Conservation (phyloP, 164 flowering plant species). For the Nelumbo lutea region DNA sequence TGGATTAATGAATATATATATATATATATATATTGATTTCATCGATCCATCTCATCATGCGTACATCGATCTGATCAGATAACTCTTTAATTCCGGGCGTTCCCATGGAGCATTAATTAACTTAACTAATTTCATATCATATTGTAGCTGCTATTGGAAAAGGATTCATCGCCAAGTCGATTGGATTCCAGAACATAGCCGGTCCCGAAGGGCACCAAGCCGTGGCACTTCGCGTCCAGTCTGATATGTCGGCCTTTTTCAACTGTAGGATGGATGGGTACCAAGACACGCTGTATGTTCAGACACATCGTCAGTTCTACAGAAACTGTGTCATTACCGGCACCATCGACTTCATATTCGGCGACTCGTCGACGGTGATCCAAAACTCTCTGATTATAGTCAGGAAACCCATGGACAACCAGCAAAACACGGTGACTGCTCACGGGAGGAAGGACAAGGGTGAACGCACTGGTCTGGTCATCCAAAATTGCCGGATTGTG, state of each 20-base stretch:
- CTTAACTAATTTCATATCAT: background rate
- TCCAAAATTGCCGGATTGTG: constrained; percentile 52
- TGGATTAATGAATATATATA: background rate
- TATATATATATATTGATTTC: background rate
- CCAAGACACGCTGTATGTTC: constrained; percentile 55
- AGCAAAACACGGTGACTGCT: constrained; percentile 44
- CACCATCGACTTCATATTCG: constrained; percentile 61
- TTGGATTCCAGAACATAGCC: constrained; percentile 61
- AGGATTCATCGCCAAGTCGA: constrained; percentile 39
- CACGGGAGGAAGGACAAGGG: constrained; percentile 29
- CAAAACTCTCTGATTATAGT: constrained; percentile 44
- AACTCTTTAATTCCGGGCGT: too few species aligned
- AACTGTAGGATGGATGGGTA: constrained; percentile 57
- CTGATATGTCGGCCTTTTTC: constrained; percentile 40
- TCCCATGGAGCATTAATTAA: too few species aligned
- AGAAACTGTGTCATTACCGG: constrained; percentile 56
- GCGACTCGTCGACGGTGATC: constrained; percentile 34
- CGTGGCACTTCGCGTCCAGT: constrained; percentile 43
- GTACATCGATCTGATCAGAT: background rate
- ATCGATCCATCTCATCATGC: background rate
- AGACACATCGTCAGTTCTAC: constrained; percentile 48
- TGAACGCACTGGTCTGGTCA: constrained; percentile 35
- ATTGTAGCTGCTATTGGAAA: constrained; percentile 37
- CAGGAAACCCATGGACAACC: constrained; percentile 42
- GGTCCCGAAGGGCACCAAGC: constrained; percentile 68